Evolutionary conservation across 257 asterid species (phyloP).

Genomic region (Asclepias syriaca): DNA sequence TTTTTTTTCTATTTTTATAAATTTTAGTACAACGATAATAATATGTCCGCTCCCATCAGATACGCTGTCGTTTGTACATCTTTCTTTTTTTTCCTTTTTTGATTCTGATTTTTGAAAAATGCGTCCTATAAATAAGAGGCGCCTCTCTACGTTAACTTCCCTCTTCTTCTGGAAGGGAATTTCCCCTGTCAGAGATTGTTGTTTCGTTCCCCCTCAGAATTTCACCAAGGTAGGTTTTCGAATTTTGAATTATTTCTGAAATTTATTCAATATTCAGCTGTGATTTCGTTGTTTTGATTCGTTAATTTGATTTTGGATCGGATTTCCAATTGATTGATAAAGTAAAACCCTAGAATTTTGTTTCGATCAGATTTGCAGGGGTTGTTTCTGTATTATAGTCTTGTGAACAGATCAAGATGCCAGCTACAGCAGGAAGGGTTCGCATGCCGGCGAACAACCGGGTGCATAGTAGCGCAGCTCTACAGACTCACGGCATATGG

Average conservation of each 20-base stretch:
- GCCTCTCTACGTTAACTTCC: neutral
- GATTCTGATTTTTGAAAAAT: neutral
- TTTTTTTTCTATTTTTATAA: too few species aligned
- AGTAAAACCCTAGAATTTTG: neutral
- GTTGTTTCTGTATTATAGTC: neutral
- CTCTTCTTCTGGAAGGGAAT: neutral
- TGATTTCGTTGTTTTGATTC: neutral
- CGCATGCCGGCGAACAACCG: constrained; percentile 99
- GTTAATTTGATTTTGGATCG: neutral
- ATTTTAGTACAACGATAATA: too few species aligned
- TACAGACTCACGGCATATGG: constrained; percentile 99
- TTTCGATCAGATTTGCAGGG: neutral
- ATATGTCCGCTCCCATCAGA: neutral
- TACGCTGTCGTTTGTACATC: neutral
- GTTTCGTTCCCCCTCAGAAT: neutral
- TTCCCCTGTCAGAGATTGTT: neutral
- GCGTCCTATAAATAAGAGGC: neutral
- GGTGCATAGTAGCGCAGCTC: constrained; percentile 98
- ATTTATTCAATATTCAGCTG: neutral
- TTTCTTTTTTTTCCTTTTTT: neutral
- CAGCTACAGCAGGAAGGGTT: constrained; percentile 99
- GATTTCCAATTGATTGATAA: neutral
- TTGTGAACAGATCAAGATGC: constrained; percentile 44
- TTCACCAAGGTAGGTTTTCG: neutral
- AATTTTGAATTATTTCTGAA: neutral